A percentile compares a stretch with the other conserved stretches of the same genome.
Evolutionary conservation across 495 filamentous ascomycete species (phyloP).

Genomic region (Penicillium simplicissimum): DNA sequence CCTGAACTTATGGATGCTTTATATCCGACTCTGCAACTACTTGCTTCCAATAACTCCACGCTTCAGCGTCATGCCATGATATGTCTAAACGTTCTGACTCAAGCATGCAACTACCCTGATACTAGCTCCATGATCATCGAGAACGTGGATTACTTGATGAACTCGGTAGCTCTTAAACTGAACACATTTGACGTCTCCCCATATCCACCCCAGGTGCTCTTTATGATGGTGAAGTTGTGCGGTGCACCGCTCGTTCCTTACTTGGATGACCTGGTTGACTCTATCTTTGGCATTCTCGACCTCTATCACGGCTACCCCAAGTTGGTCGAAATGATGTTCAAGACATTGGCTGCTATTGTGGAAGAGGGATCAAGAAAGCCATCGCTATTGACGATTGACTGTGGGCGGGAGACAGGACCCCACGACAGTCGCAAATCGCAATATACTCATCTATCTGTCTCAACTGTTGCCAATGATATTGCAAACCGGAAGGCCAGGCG

Average conservation of each 20-base stretch:
- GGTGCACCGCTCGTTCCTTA: conserved; percentile 82
- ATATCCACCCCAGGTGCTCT: conserved; percentile 82
- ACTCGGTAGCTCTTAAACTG: conserved; percentile 83
- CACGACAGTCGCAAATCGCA: conserved; percentile 41
- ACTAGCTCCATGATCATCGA: conserved; percentile 80
- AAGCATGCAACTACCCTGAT: conserved; percentile 70
- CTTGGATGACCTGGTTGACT: conserved; percentile 85
- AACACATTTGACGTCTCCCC: conserved; percentile 91
- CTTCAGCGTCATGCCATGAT: conserved; percentile 82
- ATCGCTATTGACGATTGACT: conserved; percentile 53
- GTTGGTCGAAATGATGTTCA: conserved; percentile 83
- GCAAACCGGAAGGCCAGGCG: conserved; percentile 40
- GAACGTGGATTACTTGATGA: conserved; percentile 96
- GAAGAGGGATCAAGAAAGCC: conserved; percentile 73
- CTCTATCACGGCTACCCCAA: conserved; percentile 90
- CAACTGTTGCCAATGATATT: conserved; percentile 39
- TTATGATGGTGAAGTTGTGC: conserved; percentile 91
- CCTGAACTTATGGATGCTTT: conserved; percentile 87
- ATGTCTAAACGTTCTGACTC: conserved; percentile 76
- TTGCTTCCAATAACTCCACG: conserved; percentile 69
- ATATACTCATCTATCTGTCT: conserved; percentile 40
- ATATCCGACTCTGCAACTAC: conserved; percentile 81
- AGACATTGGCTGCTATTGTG: conserved; percentile 76
- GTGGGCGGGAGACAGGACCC: conserved; percentile 24
- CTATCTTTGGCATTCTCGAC: conserved; percentile 87